phyloP scores from a whole-genome alignment of 2,329 filamentous ascomycete species.

The Diaporthe vexans region DNA sequence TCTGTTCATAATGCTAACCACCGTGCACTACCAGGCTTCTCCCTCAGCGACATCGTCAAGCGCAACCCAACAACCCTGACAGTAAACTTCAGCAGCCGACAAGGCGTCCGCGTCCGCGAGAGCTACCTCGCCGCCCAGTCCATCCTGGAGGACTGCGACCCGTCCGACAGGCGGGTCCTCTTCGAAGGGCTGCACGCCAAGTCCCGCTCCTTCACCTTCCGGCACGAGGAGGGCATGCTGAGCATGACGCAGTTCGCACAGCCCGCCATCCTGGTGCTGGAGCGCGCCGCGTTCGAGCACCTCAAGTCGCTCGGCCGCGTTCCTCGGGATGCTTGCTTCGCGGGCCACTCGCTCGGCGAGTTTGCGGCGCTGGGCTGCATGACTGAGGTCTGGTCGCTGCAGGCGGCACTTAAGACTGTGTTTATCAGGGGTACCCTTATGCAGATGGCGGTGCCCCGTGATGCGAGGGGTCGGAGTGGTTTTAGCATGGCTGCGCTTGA shows the following conservation, averaged over 20 bases:
- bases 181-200: slow-evolving; percentile 41
- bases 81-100: slow-evolving; percentile 54
- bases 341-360: slow-evolving; percentile 53
- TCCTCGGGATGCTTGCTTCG: slow-evolving; percentile 39
- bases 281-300: slow-evolving; percentile 49
- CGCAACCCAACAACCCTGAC: slow-evolving; percentile 54
- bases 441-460: slow-evolving; percentile 50
- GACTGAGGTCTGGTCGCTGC: slow-evolving; percentile 48
- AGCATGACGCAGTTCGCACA: slow-evolving; percentile 54
- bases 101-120: slow-evolving; percentile 49
- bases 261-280: slow-evolving; percentile 50
- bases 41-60: slow-evolving; percentile 51
- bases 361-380: slow-evolving; percentile 49
- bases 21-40: background rate
- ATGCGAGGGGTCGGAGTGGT: slow-evolving; percentile 45
- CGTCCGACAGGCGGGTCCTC: background rate
- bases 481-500: slow-evolving; percentile 51
- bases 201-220: slow-evolving; percentile 47
- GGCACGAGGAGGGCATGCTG: slow-evolving; percentile 47
- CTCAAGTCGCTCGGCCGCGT: slow-evolving; percentile 49
- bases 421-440: slow-evolving; percentile 53
- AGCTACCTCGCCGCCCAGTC: slow-evolving; percentile 5
- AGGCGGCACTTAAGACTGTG: slow-evolving; percentile 46
- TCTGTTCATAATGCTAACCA: background rate
- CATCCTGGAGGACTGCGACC: slow-evolving; percentile 11